A percentile compares a stretch with the other conserved stretches of the same genome.
These are phyloP conservation scores for Lactarius deliciosus DNA, from an alignment of 768 basidiomycete genomes.

Conservation along the genomic window DNA sequence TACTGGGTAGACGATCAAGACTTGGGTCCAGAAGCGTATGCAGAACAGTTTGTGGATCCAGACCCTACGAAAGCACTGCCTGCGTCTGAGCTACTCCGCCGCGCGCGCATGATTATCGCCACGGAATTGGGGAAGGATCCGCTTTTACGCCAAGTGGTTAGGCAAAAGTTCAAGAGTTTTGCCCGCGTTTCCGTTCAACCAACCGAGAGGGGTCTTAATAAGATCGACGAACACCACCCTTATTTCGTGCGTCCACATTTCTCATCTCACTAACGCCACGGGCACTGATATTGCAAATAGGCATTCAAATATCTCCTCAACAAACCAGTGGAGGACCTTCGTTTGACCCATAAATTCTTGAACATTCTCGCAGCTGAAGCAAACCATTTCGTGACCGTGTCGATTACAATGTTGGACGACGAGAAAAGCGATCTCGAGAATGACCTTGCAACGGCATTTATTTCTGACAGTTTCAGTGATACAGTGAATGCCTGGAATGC, in stretches of 20 bases:
- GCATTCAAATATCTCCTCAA: slow-evolving; percentile 91
- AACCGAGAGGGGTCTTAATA: slow-evolving; percentile 79
- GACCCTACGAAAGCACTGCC: slow-evolving; percentile 56
- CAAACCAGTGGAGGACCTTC: slow-evolving; percentile 72
- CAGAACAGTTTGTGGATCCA: slow-evolving; percentile 81
- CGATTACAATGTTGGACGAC: slow-evolving; percentile 63
- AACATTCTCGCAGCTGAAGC: slow-evolving; percentile 88
- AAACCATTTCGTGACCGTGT: slow-evolving; percentile 80
- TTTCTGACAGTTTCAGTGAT: slow-evolving; percentile 82
- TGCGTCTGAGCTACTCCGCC: slow-evolving; percentile 66
- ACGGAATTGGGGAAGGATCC: slow-evolving; percentile 95
- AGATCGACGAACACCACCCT: slow-evolving; percentile 72
- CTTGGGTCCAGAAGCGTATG: slow-evolving; percentile 72
- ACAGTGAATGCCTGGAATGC: slow-evolving; percentile 90
- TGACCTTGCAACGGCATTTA: slow-evolving; percentile 75
- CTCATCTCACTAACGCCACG: not conserved
- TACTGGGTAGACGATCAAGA: slow-evolving; percentile 83
- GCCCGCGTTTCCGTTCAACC: slow-evolving; percentile 79
- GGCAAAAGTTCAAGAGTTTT: slow-evolving; percentile 69
- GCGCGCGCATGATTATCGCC: slow-evolving; percentile 79
- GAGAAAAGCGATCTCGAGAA: slow-evolving; percentile 69
- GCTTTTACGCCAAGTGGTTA: slow-evolving; percentile 72
- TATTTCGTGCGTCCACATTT: slow-evolving; percentile 56
- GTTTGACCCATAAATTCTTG: slow-evolving; percentile 76
- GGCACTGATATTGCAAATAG: slow-evolving; percentile 42